Percentiles rank a stretch among this genome's conserved stretches.
Evolutionary conservation across 164 flowering plant genomes (phyloP).

Genomic region (Magnolia sinica): DNA sequence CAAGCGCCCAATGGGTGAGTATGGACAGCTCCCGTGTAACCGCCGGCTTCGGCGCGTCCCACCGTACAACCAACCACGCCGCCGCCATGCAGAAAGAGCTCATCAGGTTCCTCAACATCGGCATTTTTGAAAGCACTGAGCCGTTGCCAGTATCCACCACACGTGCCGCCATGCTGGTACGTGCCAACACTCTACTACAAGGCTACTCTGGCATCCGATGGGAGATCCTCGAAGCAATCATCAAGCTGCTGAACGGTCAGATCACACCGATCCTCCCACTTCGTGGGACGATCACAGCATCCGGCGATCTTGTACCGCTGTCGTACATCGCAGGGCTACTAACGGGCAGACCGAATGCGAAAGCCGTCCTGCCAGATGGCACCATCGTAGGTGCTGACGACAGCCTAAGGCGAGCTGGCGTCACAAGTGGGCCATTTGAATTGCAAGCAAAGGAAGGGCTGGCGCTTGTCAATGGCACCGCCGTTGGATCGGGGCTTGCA

Average conservation of each 20-base stretch:
- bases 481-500: constrained; percentile 41
- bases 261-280: constrained; percentile 32
- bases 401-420: constrained; percentile 29
- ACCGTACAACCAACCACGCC: constrained; percentile 10
- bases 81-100: constrained; percentile 12
- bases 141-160: constrained; percentile 12
- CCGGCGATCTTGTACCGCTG: constrained; percentile 39
- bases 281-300: constrained; percentile 41
- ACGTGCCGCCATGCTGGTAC: constrained; percentile 36
- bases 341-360: constrained; percentile 33
- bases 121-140: background rate
- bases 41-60: constrained; percentile 11
- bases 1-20: constrained; percentile 10
- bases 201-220: constrained; percentile 41
- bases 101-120: constrained; percentile 9
- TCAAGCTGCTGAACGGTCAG: constrained; percentile 18
- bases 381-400: constrained; percentile 22
- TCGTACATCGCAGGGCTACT: constrained; percentile 41
- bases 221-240: constrained; percentile 27
- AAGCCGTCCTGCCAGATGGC: constrained; percentile 19
- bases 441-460: constrained; percentile 40
- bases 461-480: constrained; percentile 44
- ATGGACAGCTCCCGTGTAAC: constrained; percentile 7
- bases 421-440: constrained; percentile 26
- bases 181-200: constrained; percentile 32